Evolutionary conservation across 2,329 filamentous ascomycete species (phyloP).

Genomic region (Phyllosticta paracitricarpa): DNA sequence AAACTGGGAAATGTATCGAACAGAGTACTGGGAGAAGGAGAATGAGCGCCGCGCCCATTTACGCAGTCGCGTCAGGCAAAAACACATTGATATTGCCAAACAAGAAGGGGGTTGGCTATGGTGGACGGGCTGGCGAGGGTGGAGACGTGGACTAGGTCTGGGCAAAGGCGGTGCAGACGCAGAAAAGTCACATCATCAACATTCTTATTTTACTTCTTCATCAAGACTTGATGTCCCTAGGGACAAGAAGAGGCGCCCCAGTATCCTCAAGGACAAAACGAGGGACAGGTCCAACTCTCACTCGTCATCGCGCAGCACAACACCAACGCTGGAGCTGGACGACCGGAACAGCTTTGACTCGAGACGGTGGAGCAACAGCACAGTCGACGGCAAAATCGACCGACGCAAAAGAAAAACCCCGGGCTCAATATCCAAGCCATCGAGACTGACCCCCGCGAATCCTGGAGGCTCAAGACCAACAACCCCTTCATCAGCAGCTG

Average conservation of each 20-base stretch:
- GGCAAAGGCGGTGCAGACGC: conserved; percentile 18
- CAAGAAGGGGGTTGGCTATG: conserved; percentile 66
- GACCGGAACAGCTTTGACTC: conserved; percentile 14
- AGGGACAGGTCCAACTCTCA: conserved; percentile 20
- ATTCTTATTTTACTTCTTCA: conserved; percentile 5
- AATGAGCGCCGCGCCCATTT: conserved; percentile 77
- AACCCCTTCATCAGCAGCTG: neutral
- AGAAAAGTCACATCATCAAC: conserved; percentile 19
- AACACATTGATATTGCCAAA: conserved; percentile 57
- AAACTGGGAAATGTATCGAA: conserved; percentile 91
- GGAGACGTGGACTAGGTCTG: conserved; percentile 28
- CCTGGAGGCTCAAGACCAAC: neutral
- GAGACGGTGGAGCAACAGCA: conserved; percentile 26
- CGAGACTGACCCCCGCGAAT: conserved; percentile 5
- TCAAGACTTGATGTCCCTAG: conserved; percentile 5
- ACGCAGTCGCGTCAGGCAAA: conserved; percentile 57
- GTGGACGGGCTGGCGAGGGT: conserved; percentile 69
- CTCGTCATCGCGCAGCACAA: conserved; percentile 24
- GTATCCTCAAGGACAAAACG: conserved; percentile 21
- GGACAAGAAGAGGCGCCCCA: conserved; percentile 22
- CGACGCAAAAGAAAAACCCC: conserved; percentile 5
- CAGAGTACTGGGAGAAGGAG: conserved; percentile 94
- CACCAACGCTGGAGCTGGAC: conserved; percentile 23
- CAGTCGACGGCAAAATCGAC: conserved; percentile 16
- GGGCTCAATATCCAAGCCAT: neutral